Base-by-base conservation (phyloP, 2,329 filamentous ascomycete genomes). In the Colletotrichum sp. region DNA sequence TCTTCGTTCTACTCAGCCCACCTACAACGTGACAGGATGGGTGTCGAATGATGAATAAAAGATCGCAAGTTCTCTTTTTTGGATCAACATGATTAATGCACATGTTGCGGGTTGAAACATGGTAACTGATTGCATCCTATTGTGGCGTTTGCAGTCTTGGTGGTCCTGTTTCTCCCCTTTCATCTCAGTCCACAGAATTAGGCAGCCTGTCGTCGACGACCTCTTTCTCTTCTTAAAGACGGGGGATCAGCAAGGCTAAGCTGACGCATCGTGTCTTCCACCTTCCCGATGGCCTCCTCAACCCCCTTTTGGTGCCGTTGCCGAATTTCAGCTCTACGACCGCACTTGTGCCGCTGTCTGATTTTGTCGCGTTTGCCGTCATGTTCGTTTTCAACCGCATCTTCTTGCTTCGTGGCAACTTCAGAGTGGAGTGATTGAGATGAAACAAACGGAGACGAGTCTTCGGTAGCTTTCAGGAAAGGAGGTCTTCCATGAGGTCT, bases 221-320 rank as follows among this genome's bases (percentile, higher is more conserved):
- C 21, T 15, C 44, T 55, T 10, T 63, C 69, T 15, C 63, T 63
- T 5, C 69, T 64, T 4, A 36, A n/a, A 10, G 57, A 10, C 6
- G 26, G 21, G 13, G 39, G 15, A 3, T 44, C 52, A 12, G 63
- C 28, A 1, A 75, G 24, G 8, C 16, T 49, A 13, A 75, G 63
- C 1, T 68, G 39, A 55, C 71, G 55, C 16, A 75, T 24, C 4
- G 73, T 32, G 10, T 55, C 63, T 9, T 59, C 65, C n/a, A 68
- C 30, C 8, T 30, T 36, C 24, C 49, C 57, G 18, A 34, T 26
- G 10, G 36, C 32, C 7, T 36, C 36, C 10, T 21, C 30, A 6
- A 62, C 59, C 28, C 28, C 59, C 59, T 15, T 52, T 21, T 32
- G 59, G 8, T 39, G 26, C 18, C 39, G 16, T 5, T 52, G 64